Evolutionary conservation across 192 early-diverging fungal genomes (phyloP).

Genomic region (Phycomyces blakesleeanus): DNA sequence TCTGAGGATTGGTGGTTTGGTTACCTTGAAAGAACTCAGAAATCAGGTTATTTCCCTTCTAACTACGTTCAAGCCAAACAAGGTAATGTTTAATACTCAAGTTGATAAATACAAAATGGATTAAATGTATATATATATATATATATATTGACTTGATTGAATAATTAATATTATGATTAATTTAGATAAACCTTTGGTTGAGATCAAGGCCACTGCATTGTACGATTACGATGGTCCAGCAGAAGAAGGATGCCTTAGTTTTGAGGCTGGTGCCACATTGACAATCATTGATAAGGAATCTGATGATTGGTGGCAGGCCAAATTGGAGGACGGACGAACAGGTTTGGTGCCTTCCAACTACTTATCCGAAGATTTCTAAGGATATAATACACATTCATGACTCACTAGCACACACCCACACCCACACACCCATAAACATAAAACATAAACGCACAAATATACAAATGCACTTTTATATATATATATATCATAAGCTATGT

Average conservation of each 20-base stretch:
- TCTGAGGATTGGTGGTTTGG: conserved; percentile 50
- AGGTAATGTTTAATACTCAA: neutral
- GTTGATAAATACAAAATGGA: neutral
- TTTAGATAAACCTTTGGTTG: conserved; percentile 23
- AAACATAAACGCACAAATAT: too few species aligned
- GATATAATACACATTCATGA: too few species aligned
- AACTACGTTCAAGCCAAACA: conserved; percentile 40
- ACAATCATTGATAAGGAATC: conserved; percentile 51
- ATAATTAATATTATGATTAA: neutral
- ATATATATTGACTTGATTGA: neutral
- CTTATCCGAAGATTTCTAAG: conserved; percentile 11
- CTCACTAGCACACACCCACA: too few species aligned
- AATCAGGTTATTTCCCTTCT: conserved; percentile 47
- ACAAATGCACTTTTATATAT: too few species aligned
- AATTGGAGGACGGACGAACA: conserved; percentile 25
- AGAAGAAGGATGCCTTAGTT: conserved; percentile 55
- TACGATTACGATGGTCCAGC: conserved; percentile 40
- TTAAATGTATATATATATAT: too few species aligned
- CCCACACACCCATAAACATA: too few species aligned
- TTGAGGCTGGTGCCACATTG: conserved; percentile 59
- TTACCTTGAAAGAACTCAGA: conserved; percentile 27
- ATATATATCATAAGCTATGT: too few species aligned
- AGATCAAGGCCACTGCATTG: conserved; percentile 38
- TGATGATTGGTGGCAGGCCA: conserved; percentile 46
- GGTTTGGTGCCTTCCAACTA: conserved; percentile 49